A percentile compares a stretch with the other conserved stretches of the same genome.
These are phyloP conservation scores for Alternaria sp. DNA, from an alignment of 2,329 filamentous ascomycete species.

Conservation along the genomic window DNA sequence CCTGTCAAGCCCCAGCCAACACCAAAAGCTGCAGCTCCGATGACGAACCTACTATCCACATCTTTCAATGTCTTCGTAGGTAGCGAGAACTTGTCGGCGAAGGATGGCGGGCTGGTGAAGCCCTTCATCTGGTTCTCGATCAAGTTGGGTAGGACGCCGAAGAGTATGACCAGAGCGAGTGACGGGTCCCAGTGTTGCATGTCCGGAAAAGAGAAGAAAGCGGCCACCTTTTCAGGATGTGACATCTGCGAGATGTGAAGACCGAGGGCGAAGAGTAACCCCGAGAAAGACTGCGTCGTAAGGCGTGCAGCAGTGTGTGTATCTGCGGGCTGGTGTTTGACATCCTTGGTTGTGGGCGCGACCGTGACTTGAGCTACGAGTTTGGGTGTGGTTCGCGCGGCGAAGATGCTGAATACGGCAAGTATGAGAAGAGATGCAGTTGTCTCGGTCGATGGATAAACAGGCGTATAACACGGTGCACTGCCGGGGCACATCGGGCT, in stretches of 20 bases:
- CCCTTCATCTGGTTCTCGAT: slow-evolving; percentile 32
- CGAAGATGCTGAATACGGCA: slow-evolving; percentile 34
- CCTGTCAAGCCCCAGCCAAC: slow-evolving; percentile 60
- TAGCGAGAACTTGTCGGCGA: slow-evolving; percentile 52
- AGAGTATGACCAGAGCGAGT: slow-evolving; percentile 56
- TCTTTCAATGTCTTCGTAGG: slow-evolving; percentile 55
- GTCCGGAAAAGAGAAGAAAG: slow-evolving; percentile 57
- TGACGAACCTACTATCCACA: slow-evolving; percentile 57
- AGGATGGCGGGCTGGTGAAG: slow-evolving; percentile 47
- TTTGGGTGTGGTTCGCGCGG: slow-evolving; percentile 29
- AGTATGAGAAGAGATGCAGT: slow-evolving; percentile 47
- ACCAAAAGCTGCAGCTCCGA: slow-evolving; percentile 57
- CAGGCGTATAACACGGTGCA: slow-evolving; percentile 55
- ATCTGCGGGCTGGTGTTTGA: slow-evolving; percentile 12
- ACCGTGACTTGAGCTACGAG: slow-evolving; percentile 21
- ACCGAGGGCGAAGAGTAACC: slow-evolving; percentile 59
- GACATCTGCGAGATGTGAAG: slow-evolving; percentile 61
- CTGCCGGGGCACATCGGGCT: slow-evolving; percentile 46
- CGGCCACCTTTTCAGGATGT: slow-evolving; percentile 56
- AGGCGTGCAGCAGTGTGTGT: slow-evolving; percentile 33
- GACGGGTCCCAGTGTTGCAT: slow-evolving; percentile 58
- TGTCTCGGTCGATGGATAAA: slow-evolving; percentile 48
- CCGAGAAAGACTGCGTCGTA: slow-evolving; percentile 54
- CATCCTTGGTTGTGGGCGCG: neutral
- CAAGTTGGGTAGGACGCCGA: slow-evolving; percentile 57